Evolutionary conservation across 2,329 filamentous ascomycete genomes (phyloP), one percentile per base, ranked within the genome.

Genomic region (Ophiostoma pallidulum): DNA sequence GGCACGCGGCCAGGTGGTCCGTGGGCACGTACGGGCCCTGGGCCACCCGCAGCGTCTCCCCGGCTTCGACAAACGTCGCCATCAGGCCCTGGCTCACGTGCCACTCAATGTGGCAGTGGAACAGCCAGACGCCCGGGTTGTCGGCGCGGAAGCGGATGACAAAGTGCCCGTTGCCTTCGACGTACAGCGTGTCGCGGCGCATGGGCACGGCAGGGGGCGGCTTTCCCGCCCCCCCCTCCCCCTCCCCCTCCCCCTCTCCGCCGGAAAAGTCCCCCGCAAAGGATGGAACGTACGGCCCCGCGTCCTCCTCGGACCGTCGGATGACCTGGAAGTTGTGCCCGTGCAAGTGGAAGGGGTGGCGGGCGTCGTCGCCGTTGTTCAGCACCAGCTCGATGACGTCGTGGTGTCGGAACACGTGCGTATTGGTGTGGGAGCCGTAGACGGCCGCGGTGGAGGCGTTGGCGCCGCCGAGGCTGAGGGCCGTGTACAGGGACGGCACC

Each of bases 401-500:
- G 44, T 74, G 75, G 51, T 81, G 75, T 26, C 80, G 70, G 13
- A 94, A 72, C 3, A 94, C 71, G 56, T 86, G 77, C 0, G 80
- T 64, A 54, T 85, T 73, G 0, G 82, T 78, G 60, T 77, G 76
- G 12, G 71, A 67, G 19, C 84, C 84, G 58, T 89, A 89, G 3
- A 88, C 67, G 2, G 60, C 56, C 0, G 80, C 68, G 52, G 86
- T 71, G 1, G 69, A 70, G 8, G 79, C 76, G 53, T 64, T 47
- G n/a, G 71, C 66, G 44, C 84, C 66, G 14, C 78, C 78, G 1
- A 79, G 65, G 0, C 77, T 79, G 4, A 94, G 70, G 1, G 75
- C 86, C 0, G 83, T 87, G 69, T 89, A 94, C 0, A 94, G 71
- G 0, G 82, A 82, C 0, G 88, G 88, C 0, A 92, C 86, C 59